Evolutionary conservation across 1,139 yeast genomes (phyloP).

Genomic region (Geotrichum cucujoidarum): DNA sequence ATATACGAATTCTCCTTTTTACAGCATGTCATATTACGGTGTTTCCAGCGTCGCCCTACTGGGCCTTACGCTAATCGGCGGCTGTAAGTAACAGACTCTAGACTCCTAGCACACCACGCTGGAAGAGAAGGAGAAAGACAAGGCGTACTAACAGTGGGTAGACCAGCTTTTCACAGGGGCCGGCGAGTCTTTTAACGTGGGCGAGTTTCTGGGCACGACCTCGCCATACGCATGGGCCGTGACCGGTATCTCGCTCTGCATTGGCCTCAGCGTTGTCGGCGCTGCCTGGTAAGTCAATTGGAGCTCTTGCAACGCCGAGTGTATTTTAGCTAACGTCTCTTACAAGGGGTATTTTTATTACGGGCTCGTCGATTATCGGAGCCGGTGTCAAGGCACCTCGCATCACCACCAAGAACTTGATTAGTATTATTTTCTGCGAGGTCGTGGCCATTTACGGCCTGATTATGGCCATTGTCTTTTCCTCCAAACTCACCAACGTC

Average conservation of each 20-base stretch:
- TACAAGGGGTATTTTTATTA: constrained; percentile 76
- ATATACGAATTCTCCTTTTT: not conserved
- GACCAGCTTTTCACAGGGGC: constrained; percentile 86
- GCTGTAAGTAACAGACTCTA: constrained; percentile 25
- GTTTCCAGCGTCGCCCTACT: constrained; percentile 12
- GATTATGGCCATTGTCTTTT: constrained; percentile 96
- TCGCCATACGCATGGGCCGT: constrained; percentile 98
- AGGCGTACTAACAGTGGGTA: constrained; percentile 19
- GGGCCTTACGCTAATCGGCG: constrained; percentile 28
- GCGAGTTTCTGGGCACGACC: constrained; percentile 74
- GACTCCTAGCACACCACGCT: too few species aligned
- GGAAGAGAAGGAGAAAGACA: constrained; percentile 20
- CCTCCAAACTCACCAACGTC: constrained; percentile 77
- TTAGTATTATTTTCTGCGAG: constrained; percentile 96
- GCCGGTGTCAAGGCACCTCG: constrained; percentile 98
- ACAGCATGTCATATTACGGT: constrained; percentile 18
- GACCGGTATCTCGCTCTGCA: constrained; percentile 86
- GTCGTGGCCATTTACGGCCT: constrained; percentile 98
- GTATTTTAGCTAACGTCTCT: constrained; percentile 4
- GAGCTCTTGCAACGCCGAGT: not conserved
- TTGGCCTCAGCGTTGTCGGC: constrained; percentile 91
- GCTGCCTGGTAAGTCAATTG: constrained; percentile 72
- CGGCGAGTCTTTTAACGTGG: constrained; percentile 87
- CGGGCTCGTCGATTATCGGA: constrained; percentile 92
- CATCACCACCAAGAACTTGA: constrained; percentile 93